Evolutionary conservation across 1,284 basidiomycete genomes (phyloP).

Genomic region (Pseudozyma sp.): DNA sequence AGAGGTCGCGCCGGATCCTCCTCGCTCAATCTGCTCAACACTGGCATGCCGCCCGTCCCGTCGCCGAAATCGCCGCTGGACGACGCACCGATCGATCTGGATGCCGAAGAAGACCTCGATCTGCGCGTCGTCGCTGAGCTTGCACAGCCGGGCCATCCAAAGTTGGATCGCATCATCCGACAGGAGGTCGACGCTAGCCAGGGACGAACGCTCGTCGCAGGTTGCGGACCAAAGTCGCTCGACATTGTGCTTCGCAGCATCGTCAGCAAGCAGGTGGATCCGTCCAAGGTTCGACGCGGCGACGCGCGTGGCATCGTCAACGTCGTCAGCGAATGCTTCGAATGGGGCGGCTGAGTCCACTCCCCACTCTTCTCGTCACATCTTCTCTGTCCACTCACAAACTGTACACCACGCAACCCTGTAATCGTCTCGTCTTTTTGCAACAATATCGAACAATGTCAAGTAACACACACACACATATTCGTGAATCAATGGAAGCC

Average conservation of each 20-base stretch:
- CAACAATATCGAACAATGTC: background rate
- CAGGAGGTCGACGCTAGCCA: conserved; percentile 76
- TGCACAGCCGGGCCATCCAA: conserved; percentile 80
- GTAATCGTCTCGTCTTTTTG: background rate
- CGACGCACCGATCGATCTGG: conserved; percentile 71
- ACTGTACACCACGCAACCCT: background rate
- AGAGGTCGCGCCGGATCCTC: conserved; percentile 13
- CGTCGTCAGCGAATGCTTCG: conserved; percentile 62
- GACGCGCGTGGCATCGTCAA: conserved; percentile 73
- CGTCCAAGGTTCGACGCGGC: conserved; percentile 73
- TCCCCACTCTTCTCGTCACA: background rate
- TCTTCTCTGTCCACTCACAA: no score
- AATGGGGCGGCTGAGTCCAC: conserved; percentile 44
- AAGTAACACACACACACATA: background rate
- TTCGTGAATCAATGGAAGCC: no score
- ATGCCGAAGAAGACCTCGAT: conserved; percentile 77
- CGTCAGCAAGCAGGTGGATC: conserved; percentile 76
- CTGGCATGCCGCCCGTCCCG: background rate
- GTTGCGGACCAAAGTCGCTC: conserved; percentile 82
- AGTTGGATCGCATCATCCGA: conserved; percentile 75
- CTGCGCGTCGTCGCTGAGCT: conserved; percentile 77
- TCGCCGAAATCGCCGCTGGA: conserved; percentile 40
- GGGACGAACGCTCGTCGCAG: conserved; percentile 77
- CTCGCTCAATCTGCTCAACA: conserved; percentile 40
- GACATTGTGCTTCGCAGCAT: conserved; percentile 79